These are phyloP conservation scores for Bruguiera hainesii DNA, from an alignment of 441 rosid genomes.

Conservation along the genomic window DNA sequence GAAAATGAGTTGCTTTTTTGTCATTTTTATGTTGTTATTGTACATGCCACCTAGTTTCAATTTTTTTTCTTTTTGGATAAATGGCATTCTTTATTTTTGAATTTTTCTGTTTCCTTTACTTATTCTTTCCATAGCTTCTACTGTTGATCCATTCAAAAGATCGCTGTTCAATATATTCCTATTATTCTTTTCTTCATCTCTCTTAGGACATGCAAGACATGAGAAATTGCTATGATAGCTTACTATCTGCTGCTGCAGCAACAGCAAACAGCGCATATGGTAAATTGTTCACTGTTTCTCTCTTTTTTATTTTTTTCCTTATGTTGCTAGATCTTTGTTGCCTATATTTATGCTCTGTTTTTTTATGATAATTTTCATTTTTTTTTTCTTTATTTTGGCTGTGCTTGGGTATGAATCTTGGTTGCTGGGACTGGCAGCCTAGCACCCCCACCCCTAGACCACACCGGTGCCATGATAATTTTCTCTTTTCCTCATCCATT, in stretches of 20 bases:
- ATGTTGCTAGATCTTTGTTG: background rate
- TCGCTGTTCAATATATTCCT: too few species aligned
- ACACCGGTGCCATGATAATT: too few species aligned
- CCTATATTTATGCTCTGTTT: background rate
- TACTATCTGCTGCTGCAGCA: conserved; percentile 93
- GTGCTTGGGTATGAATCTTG: too few species aligned
- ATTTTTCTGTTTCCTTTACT: background rate
- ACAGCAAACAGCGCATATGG: conserved; percentile 96
- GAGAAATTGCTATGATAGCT: conserved; percentile 90
- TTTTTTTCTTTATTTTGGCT: too few species aligned
- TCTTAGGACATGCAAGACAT: conserved; percentile 90
- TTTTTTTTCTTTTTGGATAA: background rate
- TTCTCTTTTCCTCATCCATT: too few species aligned
- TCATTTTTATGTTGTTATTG: too few species aligned
- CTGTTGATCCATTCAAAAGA: too few species aligned
- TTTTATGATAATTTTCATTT: background rate
- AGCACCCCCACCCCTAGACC: too few species aligned
- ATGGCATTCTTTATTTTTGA: too few species aligned
- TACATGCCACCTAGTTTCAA: background rate
- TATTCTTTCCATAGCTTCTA: too few species aligned
- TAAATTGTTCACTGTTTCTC: conserved; percentile 22
- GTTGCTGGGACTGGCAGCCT: too few species aligned
- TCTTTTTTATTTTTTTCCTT: background rate
- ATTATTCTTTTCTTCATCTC: background rate
- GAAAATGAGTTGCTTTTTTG: too few species aligned